Base-by-base conservation (phyloP, 2,329 filamentous ascomycete genomes). In the Lachnellula occidentalis region DNA sequence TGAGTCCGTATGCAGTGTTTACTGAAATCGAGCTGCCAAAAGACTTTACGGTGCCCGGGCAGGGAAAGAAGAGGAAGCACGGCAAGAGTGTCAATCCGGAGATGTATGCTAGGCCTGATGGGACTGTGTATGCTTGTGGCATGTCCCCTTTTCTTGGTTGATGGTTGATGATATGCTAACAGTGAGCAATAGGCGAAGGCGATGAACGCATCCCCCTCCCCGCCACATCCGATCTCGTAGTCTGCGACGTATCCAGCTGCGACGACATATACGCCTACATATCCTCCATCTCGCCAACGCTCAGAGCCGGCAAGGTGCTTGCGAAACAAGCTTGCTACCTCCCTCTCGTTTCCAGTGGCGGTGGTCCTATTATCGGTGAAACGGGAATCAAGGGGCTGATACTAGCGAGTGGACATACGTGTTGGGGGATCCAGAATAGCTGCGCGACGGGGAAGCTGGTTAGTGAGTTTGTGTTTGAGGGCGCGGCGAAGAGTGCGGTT, bases 401-500 rank as follows among this genome's bases (percentile, higher is more conserved):
- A 70, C 76, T 97, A 56, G 94, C 94, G 0, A 81, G 90, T 0
- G 94, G 94, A 0, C 94, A 99, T 75, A 96, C 91, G 1, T 97
- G 92, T 73, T 99, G 94, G 94, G 94, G 94, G 0, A 96, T 99
- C 21, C 92, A 97, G 74, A 97, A 99, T 73, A 90, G 85, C 0
- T 92, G 92, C 1, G 94, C 80, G 1, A 97, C 92, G 7, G 89
- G 89, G 4, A 89, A 86, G 72, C 70, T 92, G 39, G 86, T 94
- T 75, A 86, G 87, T 37, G 88, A 92, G 70, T 83, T 88, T 71
- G 74, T 94, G 2, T 83, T 92, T 64, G 88, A 92, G 52, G 88
- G 88, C 0, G 72, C 74, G 56, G 81, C 86, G 1, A 84, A 71
- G 66, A 91, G 87, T 62, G 86, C 87, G 4, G 78, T 85, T 58